Conservation (phyloP, 2,329 filamentous ascomycete genomes). For the Phialophora verrucosa region DNA sequence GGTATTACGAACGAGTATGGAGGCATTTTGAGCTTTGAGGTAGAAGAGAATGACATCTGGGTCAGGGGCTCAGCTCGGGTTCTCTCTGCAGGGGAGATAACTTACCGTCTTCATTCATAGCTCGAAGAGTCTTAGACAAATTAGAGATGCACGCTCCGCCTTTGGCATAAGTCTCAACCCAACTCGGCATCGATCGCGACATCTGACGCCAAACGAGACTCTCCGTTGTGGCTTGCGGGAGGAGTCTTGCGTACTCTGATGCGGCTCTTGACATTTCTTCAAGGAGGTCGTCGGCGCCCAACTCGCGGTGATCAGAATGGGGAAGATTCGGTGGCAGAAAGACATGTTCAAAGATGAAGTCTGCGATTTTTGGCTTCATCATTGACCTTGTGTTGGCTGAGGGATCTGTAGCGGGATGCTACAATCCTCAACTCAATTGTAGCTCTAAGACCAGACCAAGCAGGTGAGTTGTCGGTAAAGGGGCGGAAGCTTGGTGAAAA, state of each 20-base stretch:
- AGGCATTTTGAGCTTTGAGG: slow-evolving; percentile 56
- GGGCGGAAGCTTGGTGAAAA: too few species aligned
- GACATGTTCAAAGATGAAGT: slow-evolving; percentile 54
- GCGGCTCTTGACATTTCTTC: slow-evolving; percentile 20
- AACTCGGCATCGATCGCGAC: slow-evolving; percentile 11
- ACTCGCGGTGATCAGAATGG: slow-evolving; percentile 46
- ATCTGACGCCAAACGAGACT: slow-evolving; percentile 16
- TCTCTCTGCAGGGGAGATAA: background rate
- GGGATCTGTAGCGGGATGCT: slow-evolving; percentile 13
- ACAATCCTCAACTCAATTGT: background rate
- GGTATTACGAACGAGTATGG: slow-evolving; percentile 48
- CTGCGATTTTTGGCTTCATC: slow-evolving; percentile 14
- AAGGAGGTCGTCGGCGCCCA: slow-evolving; percentile 21
- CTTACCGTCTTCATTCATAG: slow-evolving; percentile 21
- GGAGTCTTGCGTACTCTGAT: slow-evolving; percentile 3
- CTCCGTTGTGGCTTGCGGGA: slow-evolving; percentile 7
- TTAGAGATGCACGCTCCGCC: slow-evolving; percentile 17
- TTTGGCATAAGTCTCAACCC: slow-evolving; percentile 29
- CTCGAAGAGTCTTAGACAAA: slow-evolving; percentile 8
- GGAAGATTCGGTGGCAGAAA: slow-evolving; percentile 58
- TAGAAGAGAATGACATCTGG: slow-evolving; percentile 48
- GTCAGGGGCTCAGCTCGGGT: background rate
- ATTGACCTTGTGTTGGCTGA: background rate
- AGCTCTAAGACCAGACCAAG: background rate
- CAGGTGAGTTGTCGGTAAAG: too few species aligned